Base-by-base conservation (phyloP, 768 basidiomycete species). In the Pluteus cervinus region DNA sequence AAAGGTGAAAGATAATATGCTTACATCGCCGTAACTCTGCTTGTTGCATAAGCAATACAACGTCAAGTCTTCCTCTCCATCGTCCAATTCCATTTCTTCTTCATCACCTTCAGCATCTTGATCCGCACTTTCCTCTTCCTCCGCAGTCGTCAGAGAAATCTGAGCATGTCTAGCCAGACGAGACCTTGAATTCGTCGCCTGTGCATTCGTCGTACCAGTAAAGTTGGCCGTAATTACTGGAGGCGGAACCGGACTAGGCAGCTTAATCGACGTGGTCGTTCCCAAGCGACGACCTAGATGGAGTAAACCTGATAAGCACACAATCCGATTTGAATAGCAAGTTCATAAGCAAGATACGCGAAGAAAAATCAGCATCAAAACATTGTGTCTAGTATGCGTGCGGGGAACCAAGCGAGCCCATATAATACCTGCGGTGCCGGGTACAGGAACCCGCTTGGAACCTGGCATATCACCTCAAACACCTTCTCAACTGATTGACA, bases 11-110 rank as follows among this genome's bases (percentile, higher is more conserved):
- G n/a, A n/a, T n/a, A n/a, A n/a, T n/a, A n/a, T n/a, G n/a, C n/a
- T 36, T 42, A 74, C 72, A 43, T 81, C 70, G 31, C 68, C 70
- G 43, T 66, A 71, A 44, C 67, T 71, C 42, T 60, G 63, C 45
- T 68, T 70, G 47, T 68, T 68, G 40, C 73, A 75, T 58, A 72
- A 67, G 50, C 73, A 75, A 43, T 75, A 75, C 20, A 66, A 46
- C 10, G 58, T 62, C 41, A 69, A 66, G 41, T 73, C 71, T 25
- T 70, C 71, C n/a, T 54, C 65, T 41, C 69, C 66, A 41, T 73
- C 71, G 18, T 69, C 70, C 12, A 53, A 64, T 30, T 69, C 71
- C 14, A 63, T 65, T 26, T 65, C 67, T 16, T 47, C 61, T 22
- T 61, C 63, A 11, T 43, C 54, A n/a, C n/a, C n/a, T 33, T 59